These are phyloP conservation scores for Gelatoporia subvermispora DNA, from an alignment of 768 basidiomycete species.

Conservation along the genomic window DNA sequence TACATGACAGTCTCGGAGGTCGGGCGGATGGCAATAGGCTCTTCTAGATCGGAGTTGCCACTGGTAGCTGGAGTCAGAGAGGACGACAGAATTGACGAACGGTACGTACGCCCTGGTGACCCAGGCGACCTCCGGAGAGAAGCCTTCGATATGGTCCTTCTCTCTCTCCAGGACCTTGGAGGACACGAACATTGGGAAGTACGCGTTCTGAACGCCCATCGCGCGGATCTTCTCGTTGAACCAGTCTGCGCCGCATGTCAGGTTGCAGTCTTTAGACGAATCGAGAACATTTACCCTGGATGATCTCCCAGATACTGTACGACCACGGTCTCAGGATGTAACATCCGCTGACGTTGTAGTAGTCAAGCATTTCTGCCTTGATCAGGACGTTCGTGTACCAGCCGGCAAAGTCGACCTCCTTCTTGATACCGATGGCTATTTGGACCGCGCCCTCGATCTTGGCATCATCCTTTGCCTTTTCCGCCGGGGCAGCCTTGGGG, in stretches of 20 bases:
- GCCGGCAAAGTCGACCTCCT: constrained; percentile 89
- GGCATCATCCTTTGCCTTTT: constrained; percentile 66
- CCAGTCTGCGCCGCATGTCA: constrained; percentile 57
- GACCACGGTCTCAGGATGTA: constrained; percentile 99
- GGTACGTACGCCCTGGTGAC: constrained; percentile 84
- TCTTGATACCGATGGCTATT: constrained; percentile 92
- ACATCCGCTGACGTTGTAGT: constrained; percentile 97
- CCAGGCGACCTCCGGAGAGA: constrained; percentile 99
- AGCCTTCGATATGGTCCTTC: constrained; percentile 98
- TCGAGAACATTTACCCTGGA: constrained; percentile 60
- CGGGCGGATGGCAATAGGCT: constrained; percentile 96
- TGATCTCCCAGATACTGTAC: constrained; percentile 94
- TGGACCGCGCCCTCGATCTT: constrained; percentile 87
- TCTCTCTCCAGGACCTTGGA: constrained; percentile 89
- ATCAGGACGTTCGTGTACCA: constrained; percentile 97
- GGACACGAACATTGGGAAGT: constrained; percentile 99
- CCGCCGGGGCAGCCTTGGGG: constrained; percentile 31
- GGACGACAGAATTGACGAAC: neutral
- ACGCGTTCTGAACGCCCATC: constrained; percentile 93
- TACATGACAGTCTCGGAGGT: constrained; percentile 99
- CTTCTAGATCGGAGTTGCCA: constrained; percentile 89
- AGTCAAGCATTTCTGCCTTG: constrained; percentile 98
- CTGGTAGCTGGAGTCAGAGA: constrained; percentile 33
- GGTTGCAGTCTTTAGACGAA: neutral
- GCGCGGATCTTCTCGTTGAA: constrained; percentile 91